Percentiles rank a stretch among this genome's conserved stretches.
These are phyloP conservation scores for Choanephora cucurbitarum DNA, from an alignment of 371 early-diverging fungal species.

Conservation along the genomic window DNA sequence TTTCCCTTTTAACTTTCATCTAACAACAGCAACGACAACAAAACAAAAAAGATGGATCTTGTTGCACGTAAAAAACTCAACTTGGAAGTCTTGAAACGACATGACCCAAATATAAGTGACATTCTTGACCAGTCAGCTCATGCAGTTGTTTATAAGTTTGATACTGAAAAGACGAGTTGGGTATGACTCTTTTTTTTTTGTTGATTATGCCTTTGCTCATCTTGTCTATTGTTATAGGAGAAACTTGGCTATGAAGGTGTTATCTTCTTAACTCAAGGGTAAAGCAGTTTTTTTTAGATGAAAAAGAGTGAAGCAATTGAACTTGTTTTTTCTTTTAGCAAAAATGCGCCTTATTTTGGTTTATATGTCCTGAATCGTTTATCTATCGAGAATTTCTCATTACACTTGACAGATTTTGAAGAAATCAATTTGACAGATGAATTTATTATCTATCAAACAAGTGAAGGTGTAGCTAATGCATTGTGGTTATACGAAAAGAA, in stretches of 20 bases:
- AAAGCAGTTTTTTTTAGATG: no score
- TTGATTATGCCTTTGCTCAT: no score
- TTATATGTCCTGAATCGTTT: conserved; percentile 74
- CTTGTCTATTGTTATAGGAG: conserved; percentile 51
- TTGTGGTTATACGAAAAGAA: conserved; percentile 75
- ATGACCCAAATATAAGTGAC: conserved; percentile 66
- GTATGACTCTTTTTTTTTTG: no score
- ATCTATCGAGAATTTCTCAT: conserved; percentile 62
- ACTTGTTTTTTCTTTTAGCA: no score
- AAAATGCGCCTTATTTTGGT: conserved; percentile 52
- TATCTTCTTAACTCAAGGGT: conserved; percentile 61
- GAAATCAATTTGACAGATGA: conserved; percentile 65
- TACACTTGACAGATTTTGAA: conserved; percentile 59
- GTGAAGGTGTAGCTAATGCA: conserved; percentile 63
- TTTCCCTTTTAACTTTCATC: not conserved
- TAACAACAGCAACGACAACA: no score
- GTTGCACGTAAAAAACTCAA: conserved; percentile 66
- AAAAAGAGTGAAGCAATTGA: no score
- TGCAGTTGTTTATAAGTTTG: conserved; percentile 82
- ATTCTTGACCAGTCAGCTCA: conserved; percentile 75
- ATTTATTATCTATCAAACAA: conserved; percentile 69
- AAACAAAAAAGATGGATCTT: conserved; percentile 50
- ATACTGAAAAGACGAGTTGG: conserved; percentile 64
- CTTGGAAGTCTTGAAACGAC: conserved; percentile 69
- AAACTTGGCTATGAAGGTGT: conserved; percentile 74